Base-by-base conservation (phyloP, 129 eudicot species). In the Escallonia rubra region DNA sequence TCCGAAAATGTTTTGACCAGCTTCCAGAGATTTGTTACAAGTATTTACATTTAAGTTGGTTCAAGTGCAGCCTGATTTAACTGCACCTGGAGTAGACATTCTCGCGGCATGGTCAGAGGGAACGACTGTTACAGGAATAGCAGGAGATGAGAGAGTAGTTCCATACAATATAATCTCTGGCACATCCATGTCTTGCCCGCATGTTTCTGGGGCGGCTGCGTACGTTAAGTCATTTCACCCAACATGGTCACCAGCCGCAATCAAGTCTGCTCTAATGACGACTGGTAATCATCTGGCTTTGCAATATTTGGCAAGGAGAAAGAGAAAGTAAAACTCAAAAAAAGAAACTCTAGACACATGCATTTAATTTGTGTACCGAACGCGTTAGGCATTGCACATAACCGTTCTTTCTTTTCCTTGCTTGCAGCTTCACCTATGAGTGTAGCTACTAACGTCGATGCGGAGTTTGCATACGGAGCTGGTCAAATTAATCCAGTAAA, bases 391-490 rank as follows among this genome's bases (percentile, higher is more conserved):
- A 23, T 23, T 23, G 34, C 34, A 23, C 34, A 23, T 23, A 23
- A 23, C 34, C 34, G 50, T 3, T 23, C 34, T 42, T 43, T 7
- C n/a, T 40, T 48, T 57, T 13, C 4, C 34, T 16, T 52, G 34
- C n/a, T 63, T 55, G 50, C 55, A 78, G 82, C 78, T 45, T 39
- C 48, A 40, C 16, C 65, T 14, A 61, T 78, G 65, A 55, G 50
- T 13, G 46, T 43, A 12, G 14, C 34, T 4, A 57, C 34, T 13
- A 72, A 67, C 74, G n/a, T 38, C 2, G 82, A 78, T 23, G 71
- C 52, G 1, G 82, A 78, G 42, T 78, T 78, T 15, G 83, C 79
- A 0, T 78, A 73, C 47, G 83, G 83, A 12, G 62, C 83, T 0
- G 75, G 83, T 41, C 79, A 78, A 1, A 68, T 78, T 2, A 11